Percentiles rank a stretch among this genome's conserved stretches.
Conservation (phyloP, 2,329 filamentous ascomycete genomes). For the Celoporthe dispersa region DNA sequence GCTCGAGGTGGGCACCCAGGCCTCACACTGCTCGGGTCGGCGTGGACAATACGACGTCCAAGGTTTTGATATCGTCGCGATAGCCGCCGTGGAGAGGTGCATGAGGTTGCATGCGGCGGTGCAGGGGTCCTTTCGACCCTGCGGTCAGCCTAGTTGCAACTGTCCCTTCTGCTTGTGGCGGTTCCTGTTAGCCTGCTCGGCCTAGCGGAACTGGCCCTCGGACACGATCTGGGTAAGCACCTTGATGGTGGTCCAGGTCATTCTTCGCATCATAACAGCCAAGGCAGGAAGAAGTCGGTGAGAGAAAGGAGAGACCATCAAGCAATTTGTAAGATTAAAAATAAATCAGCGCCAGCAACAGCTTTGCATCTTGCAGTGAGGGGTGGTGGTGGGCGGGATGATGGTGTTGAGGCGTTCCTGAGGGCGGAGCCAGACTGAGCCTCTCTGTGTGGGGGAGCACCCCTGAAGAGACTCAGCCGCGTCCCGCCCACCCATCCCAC, state of each 20-base stretch:
- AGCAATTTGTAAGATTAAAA: neutral
- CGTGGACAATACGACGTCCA: neutral
- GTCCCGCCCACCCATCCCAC: neutral
- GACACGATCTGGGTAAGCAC: neutral
- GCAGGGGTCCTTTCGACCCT: neutral
- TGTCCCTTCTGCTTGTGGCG: neutral
- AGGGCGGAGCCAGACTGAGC: neutral
- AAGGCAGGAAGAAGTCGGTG: neutral
- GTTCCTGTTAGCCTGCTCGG: neutral
- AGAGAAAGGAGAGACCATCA: neutral
- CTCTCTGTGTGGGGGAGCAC: neutral
- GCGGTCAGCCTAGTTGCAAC: neutral
- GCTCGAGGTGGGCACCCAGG: neutral
- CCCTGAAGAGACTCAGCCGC: constrained; percentile 1
- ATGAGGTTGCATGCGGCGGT: neutral
- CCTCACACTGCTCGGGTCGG: neutral
- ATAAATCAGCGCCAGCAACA: neutral
- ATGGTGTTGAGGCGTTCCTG: neutral
- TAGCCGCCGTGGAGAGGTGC: neutral
- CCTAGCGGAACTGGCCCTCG: neutral
- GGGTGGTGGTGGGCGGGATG: neutral
- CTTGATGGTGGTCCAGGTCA: neutral
- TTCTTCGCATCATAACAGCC: neutral
- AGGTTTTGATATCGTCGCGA: neutral
- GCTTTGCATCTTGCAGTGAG: neutral